Base-by-base conservation (phyloP, 2,329 filamentous ascomycete species). In the Magnaporthales sp. region DNA sequence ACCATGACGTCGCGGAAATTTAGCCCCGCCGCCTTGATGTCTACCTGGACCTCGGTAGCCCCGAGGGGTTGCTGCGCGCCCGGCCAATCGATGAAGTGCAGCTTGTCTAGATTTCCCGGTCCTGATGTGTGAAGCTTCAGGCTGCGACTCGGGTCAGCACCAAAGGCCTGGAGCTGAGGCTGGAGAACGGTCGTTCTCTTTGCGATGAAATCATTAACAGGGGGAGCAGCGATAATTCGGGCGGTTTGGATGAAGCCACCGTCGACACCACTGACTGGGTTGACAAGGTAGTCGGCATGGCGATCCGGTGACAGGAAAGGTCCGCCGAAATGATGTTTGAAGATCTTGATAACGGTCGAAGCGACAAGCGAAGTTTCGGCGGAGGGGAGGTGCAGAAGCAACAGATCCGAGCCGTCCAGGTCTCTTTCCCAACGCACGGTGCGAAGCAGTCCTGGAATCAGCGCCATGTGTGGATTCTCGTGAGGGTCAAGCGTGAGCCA, bases 1-100 rank as follows among this genome's bases (percentile, higher is more conserved):
- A 74, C 71, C 62, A 78, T 70, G 9, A 78, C 73, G 69, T 80
- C 79, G 27, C 70, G 69, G 67, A 76, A 78, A 66, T 78, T 79
- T 19, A 79, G 51, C 10, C 76, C 76, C 11, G 69, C 67, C 1
- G 76, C 74, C 60, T 71, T 68, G 2, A 73, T 66, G n/a, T 74
- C 67, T 15, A 79, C 71, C 66, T 78, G 73, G 26, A 78, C 65
- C 13, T 72, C 65, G 46, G 70, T 69, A 27, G 51, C 13, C 1
- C n/a, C 29, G 19, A 70, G 15, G 67, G 67, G 31, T 38, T 66
- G 15, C 61, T 67, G 54, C 10, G 67, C 63, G 38, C 51, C 66
- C 15, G 68, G 68, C 62, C 67, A 68, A 27, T 69, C 68, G n/a
- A 68, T 61, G 38, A 68, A 69, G 24, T 68, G 65, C 60, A 69